Conservation (phyloP, 1,139 yeast genomes). For the Zhuliangozyma parablackwelliae region DNA sequence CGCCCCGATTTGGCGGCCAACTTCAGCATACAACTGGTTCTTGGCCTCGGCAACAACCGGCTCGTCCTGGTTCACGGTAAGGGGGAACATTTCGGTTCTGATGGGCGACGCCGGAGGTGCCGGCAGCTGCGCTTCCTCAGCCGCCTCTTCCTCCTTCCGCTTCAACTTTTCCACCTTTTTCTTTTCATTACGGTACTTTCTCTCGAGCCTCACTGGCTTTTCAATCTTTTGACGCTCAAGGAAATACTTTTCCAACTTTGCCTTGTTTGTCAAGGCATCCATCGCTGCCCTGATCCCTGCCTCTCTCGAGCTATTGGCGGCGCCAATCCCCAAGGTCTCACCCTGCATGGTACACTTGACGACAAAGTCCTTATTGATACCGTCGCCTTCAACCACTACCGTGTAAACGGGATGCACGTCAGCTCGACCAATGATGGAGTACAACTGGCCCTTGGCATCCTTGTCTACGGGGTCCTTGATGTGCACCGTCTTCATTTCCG, state of each 20-base stretch:
- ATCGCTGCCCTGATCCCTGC: constrained; percentile 74
- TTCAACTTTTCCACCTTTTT: constrained; percentile 6
- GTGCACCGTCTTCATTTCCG: constrained; percentile 23
- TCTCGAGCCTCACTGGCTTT: constrained; percentile 13
- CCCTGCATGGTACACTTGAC: constrained; percentile 67
- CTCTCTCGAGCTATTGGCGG: constrained; percentile 56
- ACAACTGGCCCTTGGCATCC: constrained; percentile 73
- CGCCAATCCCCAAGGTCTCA: constrained; percentile 54
- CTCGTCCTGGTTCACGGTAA: constrained; percentile 20
- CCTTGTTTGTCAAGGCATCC: constrained; percentile 58
- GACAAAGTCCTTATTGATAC: constrained; percentile 44
- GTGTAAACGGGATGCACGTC: constrained; percentile 62
- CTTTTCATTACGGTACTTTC: constrained; percentile 5
- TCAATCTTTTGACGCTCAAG: constrained; percentile 61
- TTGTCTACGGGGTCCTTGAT: constrained; percentile 39
- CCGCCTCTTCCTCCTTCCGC: constrained; percentile 16
- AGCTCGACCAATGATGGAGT: constrained; percentile 77
- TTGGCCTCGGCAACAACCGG: constrained; percentile 34
- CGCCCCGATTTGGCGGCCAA: constrained; percentile 35
- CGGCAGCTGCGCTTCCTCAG: constrained; percentile 7
- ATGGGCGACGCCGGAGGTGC: constrained; percentile 11
- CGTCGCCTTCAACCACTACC: constrained; percentile 50
- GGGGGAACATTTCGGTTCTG: constrained; percentile 18
- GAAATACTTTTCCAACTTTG: constrained; percentile 60
- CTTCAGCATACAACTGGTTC: constrained; percentile 39